Conservation (phyloP, 1,284 basidiomycete species). For the Cutaneotrichosporon sp. region DNA sequence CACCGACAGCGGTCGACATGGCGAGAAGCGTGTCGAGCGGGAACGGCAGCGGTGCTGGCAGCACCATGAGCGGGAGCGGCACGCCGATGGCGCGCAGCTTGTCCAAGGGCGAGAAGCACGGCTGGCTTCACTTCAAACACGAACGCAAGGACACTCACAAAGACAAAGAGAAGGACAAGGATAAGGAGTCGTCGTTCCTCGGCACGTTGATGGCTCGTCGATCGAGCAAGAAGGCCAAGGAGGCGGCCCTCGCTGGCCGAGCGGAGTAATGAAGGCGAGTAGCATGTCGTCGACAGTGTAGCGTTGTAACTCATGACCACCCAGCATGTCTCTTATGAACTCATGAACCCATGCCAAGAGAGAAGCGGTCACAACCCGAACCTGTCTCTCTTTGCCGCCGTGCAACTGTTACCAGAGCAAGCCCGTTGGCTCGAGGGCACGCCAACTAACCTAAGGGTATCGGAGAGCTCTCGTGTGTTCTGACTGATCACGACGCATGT, state of each 20-base stretch:
- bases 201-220: slow-evolving; percentile 16
- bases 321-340: background rate
- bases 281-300: background rate
- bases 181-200: slow-evolving; percentile 12
- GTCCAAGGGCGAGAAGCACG: slow-evolving; percentile 8
- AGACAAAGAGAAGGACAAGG: slow-evolving; percentile 12
- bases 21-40: background rate
- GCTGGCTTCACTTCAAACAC: slow-evolving; percentile 12
- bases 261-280: background rate
- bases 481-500: too few species aligned
- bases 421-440: too few species aligned
- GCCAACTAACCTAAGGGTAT: too few species aligned
- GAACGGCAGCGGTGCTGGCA: background rate
- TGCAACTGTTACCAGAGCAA: too few species aligned
- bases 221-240: slow-evolving; percentile 8
- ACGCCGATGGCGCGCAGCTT: background rate
- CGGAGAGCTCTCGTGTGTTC: too few species aligned
- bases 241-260: background rate
- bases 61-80: background rate
- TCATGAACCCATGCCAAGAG: too few species aligned
- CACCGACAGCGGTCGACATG: background rate
- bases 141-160: background rate
- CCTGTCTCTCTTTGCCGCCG: too few species aligned
- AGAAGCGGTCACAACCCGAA: too few species aligned
- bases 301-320: background rate